Base-by-base conservation (phyloP, 768 basidiomycete genomes). In the Auriculariales sp. region DNA sequence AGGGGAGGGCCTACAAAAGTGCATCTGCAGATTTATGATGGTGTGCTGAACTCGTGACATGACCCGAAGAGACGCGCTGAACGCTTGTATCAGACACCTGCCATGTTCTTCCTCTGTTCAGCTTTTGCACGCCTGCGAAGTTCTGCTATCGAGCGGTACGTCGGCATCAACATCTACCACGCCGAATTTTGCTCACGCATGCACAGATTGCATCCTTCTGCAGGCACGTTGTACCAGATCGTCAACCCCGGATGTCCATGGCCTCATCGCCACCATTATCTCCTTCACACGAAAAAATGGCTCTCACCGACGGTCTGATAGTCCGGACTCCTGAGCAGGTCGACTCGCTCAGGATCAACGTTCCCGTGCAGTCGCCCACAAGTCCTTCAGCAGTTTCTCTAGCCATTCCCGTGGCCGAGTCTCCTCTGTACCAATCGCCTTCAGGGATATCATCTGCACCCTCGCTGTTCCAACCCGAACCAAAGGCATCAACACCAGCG, bases 11-110 rank as follows among this genome's bases (percentile, higher is more conserved):
- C 39, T 19, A 44, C 92, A 1, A 71, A 81, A 50, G 90, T 94
- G 15, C 92, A 97, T 66, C 68, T 97, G 10, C 92, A 97, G 62
- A 79, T 95, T 1, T 95, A 91, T 59, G 92, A 97, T 59, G 90
- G 79, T 79, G 53, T 28, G 68, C 48, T n/a, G 1, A 24, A 33
- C 47, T 15, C 27, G 14, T 28, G 31, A 39, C 25, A n/a, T 44
- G 39, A 25, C 22, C 28, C 30, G 27, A 25, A 49, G 46, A 34
- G 42, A 45, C 28, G 31, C 39, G 47, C 30, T 47, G 22, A 50
- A 30, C 6, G 28, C 2, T 25, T 19, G 14, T 44, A 9, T n/a
- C 39, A 44, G 39, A 44, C 19, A 25, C 80, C 70, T 81, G 80
- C 49, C 83, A 86, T 64, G 83, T 83, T 31, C 63, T 82, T 51